A percentile compares a stretch with the other conserved stretches of the same genome.
Conservation (phyloP, 768 basidiomycete species). For the Suillus paluster region DNA sequence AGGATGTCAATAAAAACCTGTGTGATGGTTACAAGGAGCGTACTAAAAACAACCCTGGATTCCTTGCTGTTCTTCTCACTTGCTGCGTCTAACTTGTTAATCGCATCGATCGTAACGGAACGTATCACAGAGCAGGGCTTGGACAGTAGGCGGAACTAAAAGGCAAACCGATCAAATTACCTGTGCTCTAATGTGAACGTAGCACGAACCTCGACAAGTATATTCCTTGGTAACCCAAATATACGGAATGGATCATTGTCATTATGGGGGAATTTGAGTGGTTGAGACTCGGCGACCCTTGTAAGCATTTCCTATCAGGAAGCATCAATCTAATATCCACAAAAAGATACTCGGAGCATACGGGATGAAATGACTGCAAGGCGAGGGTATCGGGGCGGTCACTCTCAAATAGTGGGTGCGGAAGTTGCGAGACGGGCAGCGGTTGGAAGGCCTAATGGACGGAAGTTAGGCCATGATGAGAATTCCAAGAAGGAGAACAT, state of each 20-base stretch:
- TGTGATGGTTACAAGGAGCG: slow-evolving; percentile 28
- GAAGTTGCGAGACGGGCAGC: slow-evolving; percentile 42
- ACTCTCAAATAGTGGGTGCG: slow-evolving; percentile 46
- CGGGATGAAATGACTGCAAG: slow-evolving; percentile 49
- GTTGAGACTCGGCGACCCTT: slow-evolving; percentile 45
- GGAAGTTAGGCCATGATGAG: neutral
- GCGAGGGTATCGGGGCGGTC: slow-evolving; percentile 38
- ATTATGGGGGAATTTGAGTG: slow-evolving; percentile 47
- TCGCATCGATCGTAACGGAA: slow-evolving; percentile 60
- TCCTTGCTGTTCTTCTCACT: slow-evolving; percentile 51
- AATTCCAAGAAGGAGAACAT: neutral
- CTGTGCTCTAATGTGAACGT: neutral
- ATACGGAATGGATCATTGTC: slow-evolving; percentile 57
- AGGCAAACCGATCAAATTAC: neutral
- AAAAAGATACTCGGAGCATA: slow-evolving; percentile 26
- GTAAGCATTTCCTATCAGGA: slow-evolving; percentile 39
- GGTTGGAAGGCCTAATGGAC: slow-evolving; percentile 46
- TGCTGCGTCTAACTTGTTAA: slow-evolving; percentile 57
- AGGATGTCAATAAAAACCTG: slow-evolving; percentile 9
- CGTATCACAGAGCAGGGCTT: slow-evolving; percentile 76
- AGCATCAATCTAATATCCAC: slow-evolving; percentile 8
- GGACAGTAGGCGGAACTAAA: slow-evolving; percentile 70
- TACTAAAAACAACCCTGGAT: slow-evolving; percentile 68
- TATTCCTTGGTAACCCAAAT: slow-evolving; percentile 73
- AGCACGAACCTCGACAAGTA: slow-evolving; percentile 69